phyloP scores from a whole-genome alignment of 108 stramenopile genomes.

The Chaetoceros tenuissimus region DNA sequence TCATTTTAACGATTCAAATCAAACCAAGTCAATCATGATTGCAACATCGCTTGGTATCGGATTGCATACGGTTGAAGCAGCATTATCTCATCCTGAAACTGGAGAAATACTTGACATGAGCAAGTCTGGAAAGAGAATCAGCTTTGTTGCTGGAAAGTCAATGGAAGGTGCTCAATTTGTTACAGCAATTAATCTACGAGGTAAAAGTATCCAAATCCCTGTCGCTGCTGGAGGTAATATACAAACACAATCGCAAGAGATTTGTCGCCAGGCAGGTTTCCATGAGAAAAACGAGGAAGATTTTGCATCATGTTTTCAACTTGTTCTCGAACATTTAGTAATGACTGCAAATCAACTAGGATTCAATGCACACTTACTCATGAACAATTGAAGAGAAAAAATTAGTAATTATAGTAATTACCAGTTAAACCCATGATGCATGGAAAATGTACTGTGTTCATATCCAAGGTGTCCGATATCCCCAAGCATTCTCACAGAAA shows the following conservation, averaged over 20 bases:
- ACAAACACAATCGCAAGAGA: background rate
- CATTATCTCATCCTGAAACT: background rate
- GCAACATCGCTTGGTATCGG: background rate
- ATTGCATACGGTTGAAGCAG: background rate
- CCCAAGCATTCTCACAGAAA: constrained; percentile 80
- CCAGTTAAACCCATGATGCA: constrained; percentile 78
- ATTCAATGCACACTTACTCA: too few species aligned
- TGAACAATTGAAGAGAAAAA: too few species aligned
- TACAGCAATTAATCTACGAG: background rate
- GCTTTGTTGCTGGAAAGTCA: background rate
- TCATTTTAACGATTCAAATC: background rate
- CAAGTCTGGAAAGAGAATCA: background rate
- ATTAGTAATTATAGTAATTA: too few species aligned
- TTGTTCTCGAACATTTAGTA: background rate
- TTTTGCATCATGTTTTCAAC: background rate
- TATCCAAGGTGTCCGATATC: constrained; percentile 83
- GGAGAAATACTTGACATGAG: background rate
- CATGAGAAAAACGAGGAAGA: too few species aligned
- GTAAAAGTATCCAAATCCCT: background rate
- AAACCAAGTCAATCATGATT: background rate
- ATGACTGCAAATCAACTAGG: background rate
- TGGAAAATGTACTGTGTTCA: constrained; percentile 54
- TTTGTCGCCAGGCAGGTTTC: background rate
- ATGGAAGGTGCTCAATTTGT: background rate
- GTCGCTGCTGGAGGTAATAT: background rate